Evolutionary conservation across 225 moss, liverwort and hornwort genomes (phyloP), one percentile per base, ranked within the genome.

Genomic region (Physcomitrium patens): DNA sequence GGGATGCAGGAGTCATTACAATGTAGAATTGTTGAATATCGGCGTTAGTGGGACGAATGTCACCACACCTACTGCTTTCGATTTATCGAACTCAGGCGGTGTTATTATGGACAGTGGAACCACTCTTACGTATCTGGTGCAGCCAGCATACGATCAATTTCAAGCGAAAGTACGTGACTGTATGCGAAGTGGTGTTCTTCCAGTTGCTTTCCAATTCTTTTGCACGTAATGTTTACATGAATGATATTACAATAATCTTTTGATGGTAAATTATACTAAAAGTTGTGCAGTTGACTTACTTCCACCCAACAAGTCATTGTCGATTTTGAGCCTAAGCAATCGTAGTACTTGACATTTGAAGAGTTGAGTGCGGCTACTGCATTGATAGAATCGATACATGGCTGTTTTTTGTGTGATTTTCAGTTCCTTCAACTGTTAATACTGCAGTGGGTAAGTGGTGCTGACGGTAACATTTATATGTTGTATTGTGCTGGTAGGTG

Each of bases 31-130:
- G 83, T 16, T 62, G 65, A 80, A 81, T 24, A 86, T 86, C 61
- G 86, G 83, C 9, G 81, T 86, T 43, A 60, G 37, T 31, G 81
- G 81, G n/a, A 57, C 22, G 37, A 86, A 86, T 50, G 54, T 83
- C 18, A 75, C 86, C 15, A 65, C 68, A 13, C 52, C 83, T 18
- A 26, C 72, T 8, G 42, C 80, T 5, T 86, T 86, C 63, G 75
- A 55, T n/a, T 55, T 79, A n/a, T 14, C 72, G 5, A 5, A 67
- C 1, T 12, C 5, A 0, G 83, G 78, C 6, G 87, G 87, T 48
- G 81, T 81, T 16, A 81, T 87, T 15, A 66, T 87, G 59, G 87
- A 80, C 76, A 80, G 76, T 70, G 80, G 80, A 24, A 80, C 80
- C 23, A 80, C 80, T 28, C 26, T 75, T 54, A 49, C 79, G 3